Conservation (phyloP, 495 filamentous ascomycete genomes). For the Penicillium ucsense region DNA sequence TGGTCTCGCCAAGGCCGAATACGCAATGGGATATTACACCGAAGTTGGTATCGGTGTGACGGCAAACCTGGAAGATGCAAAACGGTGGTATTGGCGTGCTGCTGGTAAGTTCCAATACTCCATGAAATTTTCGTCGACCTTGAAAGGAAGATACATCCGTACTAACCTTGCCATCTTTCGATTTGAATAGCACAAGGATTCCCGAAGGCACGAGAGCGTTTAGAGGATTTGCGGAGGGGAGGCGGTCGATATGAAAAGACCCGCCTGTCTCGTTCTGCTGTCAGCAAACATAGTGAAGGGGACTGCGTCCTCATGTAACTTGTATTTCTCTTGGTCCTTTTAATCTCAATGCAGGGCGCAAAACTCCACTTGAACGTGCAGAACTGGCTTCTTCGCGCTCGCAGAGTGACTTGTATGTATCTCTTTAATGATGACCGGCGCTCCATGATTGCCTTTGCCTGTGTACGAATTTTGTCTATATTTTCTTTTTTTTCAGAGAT, state of each 20-base stretch:
- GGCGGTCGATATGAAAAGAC: slow-evolving; percentile 65
- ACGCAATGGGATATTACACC: slow-evolving; percentile 96
- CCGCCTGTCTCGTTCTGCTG: slow-evolving; percentile 70
- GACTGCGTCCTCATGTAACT: slow-evolving; percentile 76
- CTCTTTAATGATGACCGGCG: slow-evolving; percentile 11
- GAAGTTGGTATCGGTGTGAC: slow-evolving; percentile 89
- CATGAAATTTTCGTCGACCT: slow-evolving; percentile 11
- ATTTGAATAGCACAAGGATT: slow-evolving; percentile 68
- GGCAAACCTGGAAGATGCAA: slow-evolving; percentile 84
- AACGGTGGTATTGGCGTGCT: slow-evolving; percentile 96
- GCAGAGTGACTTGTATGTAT: slow-evolving; percentile 7
- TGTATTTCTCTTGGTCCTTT: neutral
- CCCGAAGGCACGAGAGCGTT: slow-evolving; percentile 79
- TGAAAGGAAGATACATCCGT: neutral
- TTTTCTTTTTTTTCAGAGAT: no score
- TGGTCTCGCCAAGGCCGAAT: slow-evolving; percentile 83
- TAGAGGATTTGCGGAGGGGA: slow-evolving; percentile 82
- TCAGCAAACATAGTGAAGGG: slow-evolving; percentile 69
- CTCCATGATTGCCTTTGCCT: slow-evolving; percentile 2
- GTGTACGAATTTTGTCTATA: no score
- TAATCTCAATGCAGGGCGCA: neutral
- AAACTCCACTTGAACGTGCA: neutral
- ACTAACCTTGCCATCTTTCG: slow-evolving; percentile 5
- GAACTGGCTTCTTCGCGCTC: slow-evolving; percentile 2
- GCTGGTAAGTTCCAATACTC: slow-evolving; percentile 56